These are phyloP conservation scores for Arthrobotrys megalospora DNA, from an alignment of 2,329 filamentous ascomycete species.

Conservation along the genomic window DNA sequence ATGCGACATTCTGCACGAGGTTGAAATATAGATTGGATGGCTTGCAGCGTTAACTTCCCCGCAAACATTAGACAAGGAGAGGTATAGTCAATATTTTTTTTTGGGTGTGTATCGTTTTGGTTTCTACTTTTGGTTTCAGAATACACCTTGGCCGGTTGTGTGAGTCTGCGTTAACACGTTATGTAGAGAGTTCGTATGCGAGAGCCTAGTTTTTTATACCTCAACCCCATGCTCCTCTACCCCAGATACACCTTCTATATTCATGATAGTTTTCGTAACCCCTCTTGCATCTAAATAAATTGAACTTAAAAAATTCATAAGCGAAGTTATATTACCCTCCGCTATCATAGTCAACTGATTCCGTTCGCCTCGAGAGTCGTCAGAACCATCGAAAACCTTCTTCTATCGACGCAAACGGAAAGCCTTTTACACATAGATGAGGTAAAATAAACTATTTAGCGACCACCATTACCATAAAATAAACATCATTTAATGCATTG, in stretches of 20 bases:
- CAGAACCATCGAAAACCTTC: not conserved
- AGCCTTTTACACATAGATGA: not conserved
- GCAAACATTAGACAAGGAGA: not conserved
- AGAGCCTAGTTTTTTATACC: not conserved
- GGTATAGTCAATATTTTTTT: not conserved
- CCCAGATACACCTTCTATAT: not conserved
- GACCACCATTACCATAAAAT: not conserved
- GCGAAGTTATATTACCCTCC: not conserved
- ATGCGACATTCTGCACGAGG: not conserved
- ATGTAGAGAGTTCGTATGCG: not conserved
- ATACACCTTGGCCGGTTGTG: not conserved
- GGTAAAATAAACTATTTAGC: constrained; percentile 19
- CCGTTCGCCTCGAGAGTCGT: not conserved
- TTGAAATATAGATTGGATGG: constrained; percentile 16
- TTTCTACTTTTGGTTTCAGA: not conserved
- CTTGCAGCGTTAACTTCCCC: constrained; percentile 16
- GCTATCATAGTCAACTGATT: constrained; percentile 3
- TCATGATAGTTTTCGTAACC: not conserved
- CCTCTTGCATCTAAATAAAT: not conserved
- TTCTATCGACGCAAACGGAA: constrained; percentile 25
- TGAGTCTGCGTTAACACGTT: not conserved
- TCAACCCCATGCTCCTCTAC: no score
- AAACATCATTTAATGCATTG: not conserved
- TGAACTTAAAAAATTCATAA: constrained; percentile 1
- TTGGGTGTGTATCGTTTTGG: not conserved